A percentile compares a stretch with the other conserved stretches of the same genome.
phyloP scores from a whole-genome alignment of 768 basidiomycete genomes.

The Leccinum rimulosum region DNA sequence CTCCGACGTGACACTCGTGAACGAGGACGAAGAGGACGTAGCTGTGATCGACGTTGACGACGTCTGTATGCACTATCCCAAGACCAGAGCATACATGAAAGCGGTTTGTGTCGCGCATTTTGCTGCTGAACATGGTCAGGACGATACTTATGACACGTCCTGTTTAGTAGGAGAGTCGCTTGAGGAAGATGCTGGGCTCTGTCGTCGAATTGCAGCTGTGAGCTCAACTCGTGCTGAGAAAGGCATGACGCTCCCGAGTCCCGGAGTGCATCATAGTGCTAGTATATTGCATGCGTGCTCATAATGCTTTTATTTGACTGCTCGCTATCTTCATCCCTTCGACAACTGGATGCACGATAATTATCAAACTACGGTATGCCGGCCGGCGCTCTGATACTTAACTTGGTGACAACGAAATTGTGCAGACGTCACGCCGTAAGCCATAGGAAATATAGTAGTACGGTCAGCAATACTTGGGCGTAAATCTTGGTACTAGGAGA shows the following conservation, averaged over 20 bases:
- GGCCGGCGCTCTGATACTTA: neutral
- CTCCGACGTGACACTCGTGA: slow-evolving; percentile 31
- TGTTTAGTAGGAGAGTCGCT: slow-evolving; percentile 15
- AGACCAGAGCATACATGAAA: slow-evolving; percentile 19
- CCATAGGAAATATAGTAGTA: neutral
- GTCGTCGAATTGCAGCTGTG: slow-evolving; percentile 18
- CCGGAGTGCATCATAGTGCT: neutral
- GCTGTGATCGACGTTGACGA: slow-evolving; percentile 16
- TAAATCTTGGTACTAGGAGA: neutral
- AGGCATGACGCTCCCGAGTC: neutral
- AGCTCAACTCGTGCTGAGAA: neutral
- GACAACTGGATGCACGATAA: neutral
- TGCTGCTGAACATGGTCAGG: neutral
- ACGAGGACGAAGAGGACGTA: slow-evolving; percentile 18
- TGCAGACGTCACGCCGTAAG: neutral
- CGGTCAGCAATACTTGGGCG: too few relatives aligned
- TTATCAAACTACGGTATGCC: neutral
- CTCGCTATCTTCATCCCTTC: neutral
- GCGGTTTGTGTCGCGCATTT: slow-evolving; percentile 18
- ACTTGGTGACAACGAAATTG: neutral
- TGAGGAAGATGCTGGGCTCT: slow-evolving; percentile 8
- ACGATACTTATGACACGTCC: slow-evolving; percentile 1
- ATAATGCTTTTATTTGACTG: neutral
- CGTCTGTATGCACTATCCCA: slow-evolving; percentile 18
- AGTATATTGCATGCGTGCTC: neutral